Percentiles rank a stretch among this genome's conserved stretches.
Evolutionary conservation across 179 eudicot genomes (phyloP).

Genomic region (Beta corolliflora): DNA sequence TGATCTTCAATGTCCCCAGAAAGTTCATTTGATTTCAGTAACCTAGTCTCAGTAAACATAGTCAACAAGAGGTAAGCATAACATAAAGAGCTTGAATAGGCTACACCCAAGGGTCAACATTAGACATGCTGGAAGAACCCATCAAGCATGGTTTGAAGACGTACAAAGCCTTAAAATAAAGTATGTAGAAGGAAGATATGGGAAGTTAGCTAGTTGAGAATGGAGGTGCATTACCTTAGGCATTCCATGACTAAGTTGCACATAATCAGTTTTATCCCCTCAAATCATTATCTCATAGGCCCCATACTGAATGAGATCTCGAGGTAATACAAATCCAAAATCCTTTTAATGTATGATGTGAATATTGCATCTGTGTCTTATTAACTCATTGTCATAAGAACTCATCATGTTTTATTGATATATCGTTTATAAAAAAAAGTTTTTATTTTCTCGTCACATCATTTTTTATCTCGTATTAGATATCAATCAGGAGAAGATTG

Average conservation of each 20-base stretch:
- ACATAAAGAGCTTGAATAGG: background rate
- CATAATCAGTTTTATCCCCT: background rate
- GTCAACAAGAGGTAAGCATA: background rate
- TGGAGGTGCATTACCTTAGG: background rate
- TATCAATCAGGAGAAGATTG: conserved; percentile 87
- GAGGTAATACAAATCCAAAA: background rate
- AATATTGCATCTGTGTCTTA: background rate
- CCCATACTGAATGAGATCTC: background rate
- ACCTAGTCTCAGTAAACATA: no score
- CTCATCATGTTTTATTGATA: background rate
- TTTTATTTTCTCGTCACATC: background rate
- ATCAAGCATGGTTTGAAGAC: background rate
- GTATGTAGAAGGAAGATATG: background rate
- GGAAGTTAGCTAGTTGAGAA: background rate
- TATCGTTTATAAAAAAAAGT: no score
- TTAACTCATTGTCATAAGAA: background rate
- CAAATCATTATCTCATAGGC: background rate
- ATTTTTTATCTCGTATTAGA: conserved; percentile 42
- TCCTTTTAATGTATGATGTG: background rate
- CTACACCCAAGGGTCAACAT: background rate
- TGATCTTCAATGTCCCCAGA: no score
- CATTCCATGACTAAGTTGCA: background rate
- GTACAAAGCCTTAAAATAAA: no score
- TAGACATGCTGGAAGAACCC: background rate
- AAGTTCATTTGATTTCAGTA: no score